phyloP scores from a whole-genome alignment of 2,329 filamentous ascomycete genomes.

The Ophiostoma perfectum region DNA sequence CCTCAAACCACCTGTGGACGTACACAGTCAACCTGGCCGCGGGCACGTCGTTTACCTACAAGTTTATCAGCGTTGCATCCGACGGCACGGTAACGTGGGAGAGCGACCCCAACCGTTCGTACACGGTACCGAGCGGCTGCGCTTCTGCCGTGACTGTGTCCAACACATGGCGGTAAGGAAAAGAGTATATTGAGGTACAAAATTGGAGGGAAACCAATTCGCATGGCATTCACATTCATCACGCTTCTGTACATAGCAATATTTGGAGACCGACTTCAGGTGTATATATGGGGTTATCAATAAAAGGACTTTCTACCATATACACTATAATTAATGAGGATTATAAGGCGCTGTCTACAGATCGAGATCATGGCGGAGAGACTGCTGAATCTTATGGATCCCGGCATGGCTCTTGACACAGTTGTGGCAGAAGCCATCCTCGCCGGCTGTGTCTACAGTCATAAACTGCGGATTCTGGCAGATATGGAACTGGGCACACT shows the following conservation, averaged over 20 bases:
- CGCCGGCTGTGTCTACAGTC: background rate
- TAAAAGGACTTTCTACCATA: background rate
- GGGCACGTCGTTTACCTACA: conserved; percentile 58
- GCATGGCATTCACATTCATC: too few species aligned
- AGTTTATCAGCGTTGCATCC: conserved; percentile 57
- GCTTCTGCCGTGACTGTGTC: conserved; percentile 8
- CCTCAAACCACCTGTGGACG: conserved; percentile 57
- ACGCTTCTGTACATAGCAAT: too few species aligned
- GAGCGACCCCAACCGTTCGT: conserved; percentile 49
- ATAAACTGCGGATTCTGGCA: background rate
- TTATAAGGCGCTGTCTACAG: background rate
- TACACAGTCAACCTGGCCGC: conserved; percentile 49
- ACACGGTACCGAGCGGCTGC: conserved; percentile 30
- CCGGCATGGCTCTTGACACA: background rate
- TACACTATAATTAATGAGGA: background rate
- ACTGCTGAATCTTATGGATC: background rate
- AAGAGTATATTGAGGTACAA: too few species aligned
- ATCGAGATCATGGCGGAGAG: background rate
- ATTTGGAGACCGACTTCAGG: background rate
- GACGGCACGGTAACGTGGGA: conserved; percentile 60
- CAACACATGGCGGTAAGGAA: conserved; percentile 19
- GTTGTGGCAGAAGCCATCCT: background rate
- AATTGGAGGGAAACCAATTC: too few species aligned
- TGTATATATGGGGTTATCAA: conserved; percentile 1
- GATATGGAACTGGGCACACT: conserved; percentile 1